Conservation (phyloP, 345 rosid species). For the Murraya paniculata region DNA sequence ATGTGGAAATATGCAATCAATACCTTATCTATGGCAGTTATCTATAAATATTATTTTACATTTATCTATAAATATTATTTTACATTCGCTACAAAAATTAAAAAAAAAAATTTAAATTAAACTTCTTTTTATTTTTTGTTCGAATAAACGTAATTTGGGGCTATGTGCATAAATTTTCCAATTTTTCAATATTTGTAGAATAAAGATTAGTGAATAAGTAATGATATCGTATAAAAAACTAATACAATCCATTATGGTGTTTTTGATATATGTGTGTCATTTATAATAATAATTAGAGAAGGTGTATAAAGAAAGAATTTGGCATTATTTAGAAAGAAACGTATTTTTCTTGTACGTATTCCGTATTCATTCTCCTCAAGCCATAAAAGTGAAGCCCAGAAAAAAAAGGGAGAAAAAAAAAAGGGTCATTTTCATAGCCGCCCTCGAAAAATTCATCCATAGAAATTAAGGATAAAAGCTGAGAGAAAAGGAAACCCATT, state of each 20-base stretch:
- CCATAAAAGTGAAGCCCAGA: constrained; percentile 9
- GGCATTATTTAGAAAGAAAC: not conserved
- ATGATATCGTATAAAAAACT: not conserved
- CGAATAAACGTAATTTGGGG: too few relatives aligned
- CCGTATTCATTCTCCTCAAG: constrained; percentile 2
- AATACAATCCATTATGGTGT: not conserved
- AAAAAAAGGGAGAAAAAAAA: not conserved
- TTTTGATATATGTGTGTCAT: not conserved
- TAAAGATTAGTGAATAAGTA: not conserved
- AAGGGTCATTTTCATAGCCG: constrained; percentile 21
- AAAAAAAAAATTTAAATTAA: too few relatives aligned
- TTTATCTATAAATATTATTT: too few relatives aligned
- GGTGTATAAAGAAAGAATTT: not conserved
- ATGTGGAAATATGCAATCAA: too few relatives aligned
- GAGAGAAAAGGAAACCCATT: constrained; percentile 4
- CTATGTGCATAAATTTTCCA: too few relatives aligned
- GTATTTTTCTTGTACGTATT: constrained; percentile 10
- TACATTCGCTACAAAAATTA: not conserved
- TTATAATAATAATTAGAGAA: not conserved
- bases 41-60: too few relatives aligned
- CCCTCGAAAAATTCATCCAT: constrained; percentile 4
- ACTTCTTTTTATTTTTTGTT: too few relatives aligned
- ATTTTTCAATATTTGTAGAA: not conserved
- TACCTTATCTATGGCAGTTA: too few relatives aligned
- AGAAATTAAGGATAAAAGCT: constrained; percentile 5